phyloP scores from a whole-genome alignment of 2,329 filamentous ascomycete genomes.

The Colletotrichum abscissum region DNA sequence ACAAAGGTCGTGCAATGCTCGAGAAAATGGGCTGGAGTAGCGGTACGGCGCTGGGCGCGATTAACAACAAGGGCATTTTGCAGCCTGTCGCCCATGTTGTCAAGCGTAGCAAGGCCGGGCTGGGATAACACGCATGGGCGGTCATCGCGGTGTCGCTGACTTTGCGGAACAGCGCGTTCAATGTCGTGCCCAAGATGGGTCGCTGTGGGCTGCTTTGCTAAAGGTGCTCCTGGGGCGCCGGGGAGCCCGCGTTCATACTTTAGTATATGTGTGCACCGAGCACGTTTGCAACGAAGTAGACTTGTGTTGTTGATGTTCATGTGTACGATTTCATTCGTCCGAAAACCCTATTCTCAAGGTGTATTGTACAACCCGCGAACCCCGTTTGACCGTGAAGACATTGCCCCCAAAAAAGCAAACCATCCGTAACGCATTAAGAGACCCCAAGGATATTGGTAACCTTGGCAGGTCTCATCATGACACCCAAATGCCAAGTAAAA shows the following conservation, averaged over 20 bases:
- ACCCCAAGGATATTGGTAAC: conserved; percentile 59
- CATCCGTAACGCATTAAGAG: conserved; percentile 82
- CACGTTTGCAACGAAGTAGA: too few relatives aligned
- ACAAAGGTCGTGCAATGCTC: conserved; percentile 86
- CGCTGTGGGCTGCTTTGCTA: too few relatives aligned
- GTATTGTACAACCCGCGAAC: conserved; percentile 80
- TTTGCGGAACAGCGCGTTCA: background rate
- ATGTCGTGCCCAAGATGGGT: background rate
- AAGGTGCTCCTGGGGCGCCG: too few relatives aligned
- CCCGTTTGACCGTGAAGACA: conserved; percentile 77
- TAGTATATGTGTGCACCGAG: background rate
- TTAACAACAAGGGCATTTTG: conserved; percentile 88
- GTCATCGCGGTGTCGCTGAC: fast-evolving
- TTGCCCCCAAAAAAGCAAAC: conserved; percentile 74
- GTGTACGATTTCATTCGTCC: conserved; percentile 72
- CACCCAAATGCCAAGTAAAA: conserved; percentile 68
- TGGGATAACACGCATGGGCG: conserved; percentile 63
- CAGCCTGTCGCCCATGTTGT: conserved; percentile 88
- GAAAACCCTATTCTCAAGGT: conserved; percentile 71
- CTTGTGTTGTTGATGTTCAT: conserved; percentile 52
- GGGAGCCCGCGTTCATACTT: background rate
- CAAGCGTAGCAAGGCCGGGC: conserved; percentile 85
- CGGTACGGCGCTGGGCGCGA: conserved; percentile 84
- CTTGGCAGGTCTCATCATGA: conserved; percentile 66
- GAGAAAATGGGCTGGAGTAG: conserved; percentile 98